phyloP scores from a whole-genome alignment of 768 basidiomycete species.

The Thelephora aurantiotincta region DNA sequence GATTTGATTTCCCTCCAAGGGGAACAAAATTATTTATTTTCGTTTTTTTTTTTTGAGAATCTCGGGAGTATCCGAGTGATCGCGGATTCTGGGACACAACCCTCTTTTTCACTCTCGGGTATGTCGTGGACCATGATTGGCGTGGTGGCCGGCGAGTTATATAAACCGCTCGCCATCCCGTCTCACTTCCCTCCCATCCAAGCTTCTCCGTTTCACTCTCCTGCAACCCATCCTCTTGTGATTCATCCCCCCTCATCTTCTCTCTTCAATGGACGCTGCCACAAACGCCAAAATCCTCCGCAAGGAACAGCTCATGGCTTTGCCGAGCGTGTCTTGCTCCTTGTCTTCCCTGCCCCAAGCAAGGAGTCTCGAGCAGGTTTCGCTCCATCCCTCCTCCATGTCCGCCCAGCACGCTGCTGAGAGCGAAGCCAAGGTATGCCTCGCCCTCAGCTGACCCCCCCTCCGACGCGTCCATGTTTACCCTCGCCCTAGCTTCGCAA shows the following conservation, averaged over 20 bases:
- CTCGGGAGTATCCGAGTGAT: no score
- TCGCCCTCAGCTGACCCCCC: neutral
- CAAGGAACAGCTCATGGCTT: constrained; percentile 45
- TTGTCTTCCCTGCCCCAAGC: constrained; percentile 61
- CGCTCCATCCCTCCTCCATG: constrained; percentile 49
- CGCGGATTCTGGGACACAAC: no score
- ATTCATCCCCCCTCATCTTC: constrained; percentile 13
- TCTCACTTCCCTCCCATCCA: constrained; percentile 7
- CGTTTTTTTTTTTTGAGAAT: no score
- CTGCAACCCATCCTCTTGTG: neutral
- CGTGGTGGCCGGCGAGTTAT: no score
- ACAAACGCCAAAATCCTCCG: neutral
- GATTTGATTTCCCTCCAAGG: no score
- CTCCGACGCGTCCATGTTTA: constrained; percentile 2
- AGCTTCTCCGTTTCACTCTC: constrained; percentile 6
- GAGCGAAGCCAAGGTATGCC: constrained; percentile 60
- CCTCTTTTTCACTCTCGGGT: no score
- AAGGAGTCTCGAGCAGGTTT: constrained; percentile 49
- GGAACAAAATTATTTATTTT: no score
- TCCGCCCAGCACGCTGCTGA: constrained; percentile 53
- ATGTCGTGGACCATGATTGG: no score
- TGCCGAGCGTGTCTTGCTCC: constrained; percentile 58
- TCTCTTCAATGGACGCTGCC: constrained; percentile 17
- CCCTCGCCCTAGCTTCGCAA: constrained; percentile 36
- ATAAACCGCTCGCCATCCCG: neutral